phyloP scores from a whole-genome alignment of 805 yeast species.

The Barnettozyma sp. region DNA sequence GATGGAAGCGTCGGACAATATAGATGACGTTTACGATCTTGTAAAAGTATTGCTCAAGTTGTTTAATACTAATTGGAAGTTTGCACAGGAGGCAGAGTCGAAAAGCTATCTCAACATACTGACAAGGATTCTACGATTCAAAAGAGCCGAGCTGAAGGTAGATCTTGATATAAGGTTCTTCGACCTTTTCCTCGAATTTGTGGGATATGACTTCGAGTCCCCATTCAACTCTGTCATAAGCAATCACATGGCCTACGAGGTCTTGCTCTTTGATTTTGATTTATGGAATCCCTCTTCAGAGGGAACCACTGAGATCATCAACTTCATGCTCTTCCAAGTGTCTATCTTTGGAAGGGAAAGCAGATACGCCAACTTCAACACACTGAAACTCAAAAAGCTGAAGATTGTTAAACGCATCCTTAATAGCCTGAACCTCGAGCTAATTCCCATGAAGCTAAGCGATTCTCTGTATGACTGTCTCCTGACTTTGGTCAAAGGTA shows the following conservation, averaged over 20 bases:
- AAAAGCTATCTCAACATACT: conserved; percentile 55
- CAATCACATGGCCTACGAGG: conserved; percentile 50
- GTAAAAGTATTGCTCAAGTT: conserved; percentile 37
- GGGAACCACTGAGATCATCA: conserved; percentile 37
- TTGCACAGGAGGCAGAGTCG: conserved; percentile 50
- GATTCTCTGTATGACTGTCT: conserved; percentile 35
- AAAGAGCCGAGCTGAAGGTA: conserved; percentile 25
- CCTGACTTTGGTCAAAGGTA: conserved; percentile 34
- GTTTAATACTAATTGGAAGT: conserved; percentile 42
- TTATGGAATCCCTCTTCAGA: conserved; percentile 37
- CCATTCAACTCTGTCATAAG: conserved; percentile 51
- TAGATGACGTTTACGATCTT: conserved; percentile 28
- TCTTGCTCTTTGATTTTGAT: conserved; percentile 56
- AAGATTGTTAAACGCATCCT: conserved; percentile 33
- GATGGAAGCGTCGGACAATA: conserved; percentile 37
- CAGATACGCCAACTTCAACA: conserved; percentile 43
- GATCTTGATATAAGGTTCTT: conserved; percentile 37
- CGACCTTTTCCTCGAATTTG: conserved; percentile 40
- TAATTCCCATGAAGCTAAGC: conserved; percentile 25
- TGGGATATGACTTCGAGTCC: conserved; percentile 48
- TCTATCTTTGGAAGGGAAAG: conserved; percentile 48
- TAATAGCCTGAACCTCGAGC: conserved; percentile 23
- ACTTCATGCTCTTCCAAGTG: conserved; percentile 51
- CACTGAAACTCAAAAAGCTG: conserved; percentile 46
- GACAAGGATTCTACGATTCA: conserved; percentile 44